A percentile compares a stretch with the other conserved stretches of the same genome.
These are phyloP conservation scores for Psilocybe sp. DNA, from an alignment of 768 basidiomycete genomes.

Conservation along the genomic window DNA sequence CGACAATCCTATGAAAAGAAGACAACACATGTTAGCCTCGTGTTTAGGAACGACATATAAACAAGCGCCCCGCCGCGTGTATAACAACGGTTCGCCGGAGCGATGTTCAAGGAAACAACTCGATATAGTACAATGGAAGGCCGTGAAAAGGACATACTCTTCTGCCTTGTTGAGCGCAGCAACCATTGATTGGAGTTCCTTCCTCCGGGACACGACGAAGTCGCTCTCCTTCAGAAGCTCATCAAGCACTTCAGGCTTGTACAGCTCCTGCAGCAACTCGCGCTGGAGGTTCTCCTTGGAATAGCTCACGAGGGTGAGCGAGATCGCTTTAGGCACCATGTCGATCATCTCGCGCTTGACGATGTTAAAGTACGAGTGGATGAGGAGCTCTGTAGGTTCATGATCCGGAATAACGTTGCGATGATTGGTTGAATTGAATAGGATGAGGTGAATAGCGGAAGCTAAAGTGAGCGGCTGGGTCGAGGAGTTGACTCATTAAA, in stretches of 20 bases:
- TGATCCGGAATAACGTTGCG: no score
- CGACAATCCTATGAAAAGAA: slow-evolving; percentile 25
- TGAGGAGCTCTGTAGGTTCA: slow-evolving; percentile 72
- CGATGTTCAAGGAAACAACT: not conserved
- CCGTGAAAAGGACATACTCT: slow-evolving; percentile 58
- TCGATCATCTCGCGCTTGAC: slow-evolving; percentile 99
- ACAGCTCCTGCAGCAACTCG: slow-evolving; percentile 92
- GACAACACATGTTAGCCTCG: slow-evolving; percentile 6
- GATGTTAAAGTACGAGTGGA: slow-evolving; percentile 96
- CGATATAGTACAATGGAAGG: not conserved
- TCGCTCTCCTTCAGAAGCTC: slow-evolving; percentile 95
- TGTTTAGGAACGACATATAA: slow-evolving; percentile 1
- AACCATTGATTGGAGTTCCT: slow-evolving; percentile 93
- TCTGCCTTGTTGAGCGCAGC: slow-evolving; percentile 95
- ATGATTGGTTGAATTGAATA: no score
- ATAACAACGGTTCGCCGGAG: not conserved
- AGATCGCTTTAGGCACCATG: slow-evolving; percentile 97
- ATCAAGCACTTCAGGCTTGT: slow-evolving; percentile 94
- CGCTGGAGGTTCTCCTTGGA: slow-evolving; percentile 94
- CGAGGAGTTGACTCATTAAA: not conserved
- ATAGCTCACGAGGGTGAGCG: slow-evolving; percentile 85
- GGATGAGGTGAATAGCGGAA: no score
- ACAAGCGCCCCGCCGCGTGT: not conserved
- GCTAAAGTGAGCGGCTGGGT: no score
- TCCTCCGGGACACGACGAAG: slow-evolving; percentile 82